Evolutionary conservation across 2,329 filamentous ascomycete species (phyloP).

Genomic region (Coniochaeta sp.): DNA sequence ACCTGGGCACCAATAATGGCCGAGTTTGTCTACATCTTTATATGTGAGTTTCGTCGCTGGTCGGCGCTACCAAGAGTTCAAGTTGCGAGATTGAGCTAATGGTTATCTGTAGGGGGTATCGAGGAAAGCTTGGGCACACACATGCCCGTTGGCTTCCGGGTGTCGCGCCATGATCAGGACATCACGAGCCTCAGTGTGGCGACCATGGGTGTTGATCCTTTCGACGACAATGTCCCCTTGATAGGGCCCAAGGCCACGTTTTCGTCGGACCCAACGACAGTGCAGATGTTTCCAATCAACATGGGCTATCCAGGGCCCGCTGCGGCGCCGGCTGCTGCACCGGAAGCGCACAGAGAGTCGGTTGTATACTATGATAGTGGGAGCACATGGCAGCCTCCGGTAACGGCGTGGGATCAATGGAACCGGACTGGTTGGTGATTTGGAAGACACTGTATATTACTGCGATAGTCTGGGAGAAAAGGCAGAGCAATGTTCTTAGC

Average conservation of each 20-base stretch:
- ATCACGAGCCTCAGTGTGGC: neutral
- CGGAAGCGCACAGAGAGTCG: neutral
- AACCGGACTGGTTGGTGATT: neutral
- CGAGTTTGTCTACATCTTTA: slow-evolving; percentile 14
- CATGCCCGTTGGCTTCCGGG: slow-evolving; percentile 1
- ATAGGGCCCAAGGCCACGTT: neutral
- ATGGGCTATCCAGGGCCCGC: neutral
- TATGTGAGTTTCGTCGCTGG: slow-evolving; percentile 9
- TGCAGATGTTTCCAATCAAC: neutral
- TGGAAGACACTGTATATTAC: neutral
- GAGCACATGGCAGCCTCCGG: neutral
- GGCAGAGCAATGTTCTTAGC: too few relatives aligned
- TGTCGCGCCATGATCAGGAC: neutral
- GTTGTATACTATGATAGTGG: neutral
- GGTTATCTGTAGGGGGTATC: neutral
- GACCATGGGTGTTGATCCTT: slow-evolving; percentile 1
- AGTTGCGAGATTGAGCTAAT: neutral
- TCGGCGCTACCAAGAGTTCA: neutral
- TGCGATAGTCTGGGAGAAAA: neutral
- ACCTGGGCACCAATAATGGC: slow-evolving; percentile 15
- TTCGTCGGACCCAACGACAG: neutral
- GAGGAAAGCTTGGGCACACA: slow-evolving; percentile 1
- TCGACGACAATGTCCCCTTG: neutral
- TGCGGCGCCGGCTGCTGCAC: neutral
- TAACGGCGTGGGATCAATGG: slow-evolving; percentile 1